These are phyloP conservation scores for Colletotrichum sp. DNA, from an alignment of 2,329 filamentous ascomycete species.

Conservation along the genomic window DNA sequence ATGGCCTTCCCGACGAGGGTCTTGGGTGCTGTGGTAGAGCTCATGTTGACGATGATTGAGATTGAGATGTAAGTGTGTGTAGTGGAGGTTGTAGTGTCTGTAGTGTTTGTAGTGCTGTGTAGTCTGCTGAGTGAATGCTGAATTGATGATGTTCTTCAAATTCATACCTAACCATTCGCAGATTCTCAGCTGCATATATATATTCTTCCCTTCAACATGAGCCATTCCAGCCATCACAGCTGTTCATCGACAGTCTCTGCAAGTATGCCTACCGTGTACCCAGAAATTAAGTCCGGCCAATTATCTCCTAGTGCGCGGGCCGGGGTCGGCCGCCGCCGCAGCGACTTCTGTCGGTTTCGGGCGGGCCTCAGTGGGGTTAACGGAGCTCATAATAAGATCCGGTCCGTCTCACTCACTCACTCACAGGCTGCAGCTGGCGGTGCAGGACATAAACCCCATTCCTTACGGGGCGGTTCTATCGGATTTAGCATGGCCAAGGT, in stretches of 20 bases:
- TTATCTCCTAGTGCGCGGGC: background rate
- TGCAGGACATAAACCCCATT: background rate
- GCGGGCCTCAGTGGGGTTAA: background rate
- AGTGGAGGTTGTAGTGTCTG: background rate
- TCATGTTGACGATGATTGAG: background rate
- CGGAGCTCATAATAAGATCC: background rate
- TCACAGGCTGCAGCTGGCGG: background rate
- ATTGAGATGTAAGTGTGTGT: background rate
- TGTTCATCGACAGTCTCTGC: too few species aligned
- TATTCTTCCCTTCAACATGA: background rate
- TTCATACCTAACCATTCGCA: background rate
- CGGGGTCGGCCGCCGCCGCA: background rate
- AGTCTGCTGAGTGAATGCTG: background rate
- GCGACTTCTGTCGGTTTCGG: background rate
- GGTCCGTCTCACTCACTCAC: background rate
- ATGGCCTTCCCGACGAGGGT: background rate
- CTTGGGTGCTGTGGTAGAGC: background rate
- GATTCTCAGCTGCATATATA: background rate
- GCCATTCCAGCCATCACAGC: background rate
- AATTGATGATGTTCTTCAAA: background rate
- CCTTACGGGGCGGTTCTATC: background rate
- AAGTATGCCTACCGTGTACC: too few species aligned
- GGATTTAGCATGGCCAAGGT: background rate
- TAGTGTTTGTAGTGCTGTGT: background rate
- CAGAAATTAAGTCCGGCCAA: background rate